Base-by-base conservation (phyloP, 1,139 yeast genomes). In the Geotrichum bryndzae region DNA sequence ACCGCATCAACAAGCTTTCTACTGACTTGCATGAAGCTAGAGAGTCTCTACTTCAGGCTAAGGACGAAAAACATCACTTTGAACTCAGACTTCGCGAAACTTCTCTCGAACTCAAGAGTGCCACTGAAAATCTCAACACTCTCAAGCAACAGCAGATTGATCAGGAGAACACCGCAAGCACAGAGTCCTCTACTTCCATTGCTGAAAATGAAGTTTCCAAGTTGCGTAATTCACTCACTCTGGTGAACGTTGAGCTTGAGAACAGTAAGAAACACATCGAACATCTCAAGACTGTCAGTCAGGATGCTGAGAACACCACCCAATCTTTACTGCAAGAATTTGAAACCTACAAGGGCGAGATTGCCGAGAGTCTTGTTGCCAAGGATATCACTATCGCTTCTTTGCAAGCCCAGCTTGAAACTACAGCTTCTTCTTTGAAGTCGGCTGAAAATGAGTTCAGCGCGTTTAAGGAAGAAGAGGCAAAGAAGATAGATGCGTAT, bases 1-100 rank as follows among this genome's bases (percentile, higher is more conserved):
- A 82, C 23, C 85, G 86, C 70, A 79, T 88, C 62, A 94, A 88
- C 64, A 78, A 81, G 52, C 79, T 87, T 33, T 77, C 70, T 51
- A 62, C 77, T 53, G 88, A 87, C 63, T 71, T 84, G 50, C 75
- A 80, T 45, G 68, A 76, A 31, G 70, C 78, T 5, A 74, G 74
- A 50, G 78, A 77, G 53, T 76, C 82, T 27, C 71, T 85, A 61
- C 74, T 76, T 4, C 69, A 78, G 1, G 83, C 82, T 63, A 75
- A 77, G 51, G 74, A 74, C 15, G 70, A 78, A 13, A 75, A 79
- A n/a, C 65, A 67, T n/a, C 58, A 63, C 15, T 72, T 80, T 29
- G 72, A 76, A 35, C 56, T 68, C 31, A 70, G 70, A 56, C 63
- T 70, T 11, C 74, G 73, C 25, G 64, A 73, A 10, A 71, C 80